Evolutionary conservation across 1,284 basidiomycete genomes (phyloP).

Genomic region (Cutaneotrichosporon sp.): DNA sequence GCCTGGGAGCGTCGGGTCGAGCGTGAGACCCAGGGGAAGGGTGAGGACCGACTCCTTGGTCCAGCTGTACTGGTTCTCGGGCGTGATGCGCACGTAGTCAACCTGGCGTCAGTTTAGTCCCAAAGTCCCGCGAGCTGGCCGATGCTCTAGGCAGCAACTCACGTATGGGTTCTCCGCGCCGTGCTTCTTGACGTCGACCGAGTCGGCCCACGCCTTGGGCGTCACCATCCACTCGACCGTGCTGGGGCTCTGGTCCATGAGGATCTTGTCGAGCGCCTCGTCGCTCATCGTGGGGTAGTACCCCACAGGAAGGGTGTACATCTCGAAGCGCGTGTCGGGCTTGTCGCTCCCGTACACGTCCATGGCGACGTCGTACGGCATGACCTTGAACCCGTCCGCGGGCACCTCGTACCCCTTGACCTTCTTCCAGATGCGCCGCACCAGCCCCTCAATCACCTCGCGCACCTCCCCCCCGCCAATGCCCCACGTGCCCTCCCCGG

Average conservation of each 20-base stretch:
- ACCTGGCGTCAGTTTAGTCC: slow-evolving; percentile 27
- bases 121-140: background rate
- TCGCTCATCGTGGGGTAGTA: slow-evolving; percentile 53
- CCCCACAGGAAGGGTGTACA: slow-evolving; percentile 60
- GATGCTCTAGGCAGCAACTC: slow-evolving; percentile 17
- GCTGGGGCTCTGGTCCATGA: slow-evolving; percentile 47
- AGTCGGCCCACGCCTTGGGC: slow-evolving; percentile 37
- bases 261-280: slow-evolving; percentile 46
- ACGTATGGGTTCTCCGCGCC: slow-evolving; percentile 42
- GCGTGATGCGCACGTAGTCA: slow-evolving; percentile 48
- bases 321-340: slow-evolving; percentile 83
- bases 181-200: slow-evolving; percentile 37
- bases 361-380: slow-evolving; percentile 87
- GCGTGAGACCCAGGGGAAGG: slow-evolving; percentile 37
- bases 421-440: slow-evolving; percentile 71
- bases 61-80: slow-evolving; percentile 46
- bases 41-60: slow-evolving; percentile 44
- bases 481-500: slow-evolving; percentile 62
- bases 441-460: slow-evolving; percentile 69
- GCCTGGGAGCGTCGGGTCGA: slow-evolving; percentile 39
- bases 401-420: slow-evolving; percentile 62
- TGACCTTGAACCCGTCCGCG: slow-evolving; percentile 66
- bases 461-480: slow-evolving; percentile 82
- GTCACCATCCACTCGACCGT: slow-evolving; percentile 54
- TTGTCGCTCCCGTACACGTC: slow-evolving; percentile 91